These are phyloP conservation scores for Syzygium malaccense DNA, from an alignment of 441 rosid species.

Conservation along the genomic window DNA sequence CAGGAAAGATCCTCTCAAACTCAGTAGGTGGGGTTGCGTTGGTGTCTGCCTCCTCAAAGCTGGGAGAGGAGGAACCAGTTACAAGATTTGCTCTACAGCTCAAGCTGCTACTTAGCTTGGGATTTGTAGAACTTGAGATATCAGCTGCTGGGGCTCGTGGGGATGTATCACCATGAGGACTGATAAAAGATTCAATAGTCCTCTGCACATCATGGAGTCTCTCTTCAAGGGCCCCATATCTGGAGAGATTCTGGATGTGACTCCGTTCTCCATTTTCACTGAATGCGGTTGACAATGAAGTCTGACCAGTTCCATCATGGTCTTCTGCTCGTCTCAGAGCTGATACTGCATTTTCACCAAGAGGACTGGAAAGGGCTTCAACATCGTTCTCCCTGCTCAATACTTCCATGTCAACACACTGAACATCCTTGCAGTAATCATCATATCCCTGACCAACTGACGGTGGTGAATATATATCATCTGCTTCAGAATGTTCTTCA, in stretches of 20 bases:
- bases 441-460: constrained; percentile 37
- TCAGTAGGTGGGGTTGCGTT: constrained; percentile 62
- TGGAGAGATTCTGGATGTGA: constrained; percentile 36
- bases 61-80: constrained; percentile 27
- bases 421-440: constrained; percentile 84
- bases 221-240: constrained; percentile 32
- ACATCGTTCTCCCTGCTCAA: constrained; percentile 21
- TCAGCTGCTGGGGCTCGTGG: constrained; percentile 16
- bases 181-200: constrained; percentile 32
- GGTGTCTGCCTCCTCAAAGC: constrained; percentile 6
- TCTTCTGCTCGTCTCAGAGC: constrained; percentile 18
- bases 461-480: constrained; percentile 37
- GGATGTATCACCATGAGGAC: constrained; percentile 25
- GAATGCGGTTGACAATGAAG: constrained; percentile 19
- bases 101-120: constrained; percentile 45
- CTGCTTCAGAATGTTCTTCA: constrained; percentile 39
- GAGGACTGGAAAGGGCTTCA: constrained; percentile 15
- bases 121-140: constrained; percentile 38
- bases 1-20: constrained; percentile 44
- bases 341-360: constrained; percentile 22
- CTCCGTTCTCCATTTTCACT: constrained; percentile 29
- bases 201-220: constrained; percentile 39
- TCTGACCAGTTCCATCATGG: constrained; percentile 22
- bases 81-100: constrained; percentile 43
- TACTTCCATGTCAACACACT: constrained; percentile 64